Evolutionary conservation across 2,329 filamentous ascomycete species (phyloP), one percentile per base, ranked within the genome.

Genomic region (Fusarium falciforme): DNA sequence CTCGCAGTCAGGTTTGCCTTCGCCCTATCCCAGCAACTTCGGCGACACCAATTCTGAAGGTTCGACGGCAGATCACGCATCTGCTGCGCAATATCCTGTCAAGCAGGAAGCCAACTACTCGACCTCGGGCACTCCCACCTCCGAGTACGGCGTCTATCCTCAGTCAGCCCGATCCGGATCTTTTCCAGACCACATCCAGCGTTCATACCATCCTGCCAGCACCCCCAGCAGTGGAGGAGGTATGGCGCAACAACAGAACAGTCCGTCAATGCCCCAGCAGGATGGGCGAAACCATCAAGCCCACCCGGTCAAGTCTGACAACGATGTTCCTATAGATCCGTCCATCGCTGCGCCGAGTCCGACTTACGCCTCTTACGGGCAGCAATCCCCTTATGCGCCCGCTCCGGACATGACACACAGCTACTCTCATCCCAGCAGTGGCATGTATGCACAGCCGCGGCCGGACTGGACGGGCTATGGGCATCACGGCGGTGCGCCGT

Each of bases 241-340:
- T 92, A 98, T 98, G 95, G 94, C 95, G 91, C 95, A 98, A 94
- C 91, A 88, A 87, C 86, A 94, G 93, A 94, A 94, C 93, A 98
- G 95, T 98, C 94, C 94, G 95, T 98, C 94, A 87, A 90, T 94
- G 89, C 89, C 93, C 91, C 88, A 94, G 88, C 90, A 92, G 90
- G 93, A 95, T 94, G 93, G 85, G 82, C 88, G 89, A 87, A 92
- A 88, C 89, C 91, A 93, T 92, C 92, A 92, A 87, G 89, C 90
- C 87, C 88, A 89, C 84, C 88, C 91, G 89, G 89, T 92, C 87
- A 95, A 94, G 86, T 97, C 95, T 98, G 94, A 98, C 94, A 90
- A 90, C 90, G 93, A 94, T 92, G 91, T 97, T 88, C 94, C 94
- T 93, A 95, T 97, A 98, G 96, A 98, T 97, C 95, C 95, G 81